These are phyloP conservation scores for Lophiotrema nucula DNA, from an alignment of 495 filamentous ascomycete species.

Conservation along the genomic window DNA sequence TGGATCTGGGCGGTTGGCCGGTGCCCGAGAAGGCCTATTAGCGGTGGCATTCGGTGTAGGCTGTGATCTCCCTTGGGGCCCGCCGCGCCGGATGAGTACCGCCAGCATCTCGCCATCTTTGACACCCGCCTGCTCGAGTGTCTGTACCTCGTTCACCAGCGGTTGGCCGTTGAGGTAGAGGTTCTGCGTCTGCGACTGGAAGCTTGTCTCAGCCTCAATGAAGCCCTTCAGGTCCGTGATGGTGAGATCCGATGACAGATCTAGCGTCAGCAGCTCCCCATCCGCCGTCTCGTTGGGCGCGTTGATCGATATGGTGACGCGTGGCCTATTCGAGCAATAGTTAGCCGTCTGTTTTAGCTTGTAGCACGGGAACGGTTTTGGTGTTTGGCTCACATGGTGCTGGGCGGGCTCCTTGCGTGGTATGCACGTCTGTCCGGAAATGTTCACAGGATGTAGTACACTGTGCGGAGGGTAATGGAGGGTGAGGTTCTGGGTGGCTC, in stretches of 20 bases:
- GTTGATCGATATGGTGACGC: constrained; percentile 82
- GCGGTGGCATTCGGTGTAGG: constrained; percentile 31
- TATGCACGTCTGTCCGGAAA: constrained; percentile 35
- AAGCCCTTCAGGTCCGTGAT: constrained; percentile 81
- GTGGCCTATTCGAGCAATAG: constrained; percentile 48
- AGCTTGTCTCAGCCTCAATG: constrained; percentile 61
- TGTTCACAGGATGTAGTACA: constrained; percentile 31
- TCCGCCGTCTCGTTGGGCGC: constrained; percentile 64
- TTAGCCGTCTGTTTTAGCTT: constrained; percentile 24
- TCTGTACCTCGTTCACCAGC: constrained; percentile 71
- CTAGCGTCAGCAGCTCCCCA: constrained; percentile 77
- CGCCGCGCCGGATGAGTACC: constrained; percentile 59
- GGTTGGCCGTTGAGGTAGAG: constrained; percentile 89
- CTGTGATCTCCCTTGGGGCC: constrained; percentile 29
- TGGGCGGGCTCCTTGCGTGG: constrained; percentile 29
- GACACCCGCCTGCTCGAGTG: constrained; percentile 77
- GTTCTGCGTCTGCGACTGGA: constrained; percentile 60
- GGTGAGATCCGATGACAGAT: constrained; percentile 81
- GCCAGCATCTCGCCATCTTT: constrained; percentile 90
- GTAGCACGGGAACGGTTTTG: constrained; percentile 31
- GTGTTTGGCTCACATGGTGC: constrained; percentile 29
- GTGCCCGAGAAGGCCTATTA: constrained; percentile 17
- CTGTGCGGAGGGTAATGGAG: constrained; percentile 15
- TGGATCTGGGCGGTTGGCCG: constrained; percentile 53
- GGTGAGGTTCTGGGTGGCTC: constrained; percentile 13